Base-by-base conservation (phyloP, 352 stramenopile genomes). In the Halophytophthora batemanensis region DNA sequence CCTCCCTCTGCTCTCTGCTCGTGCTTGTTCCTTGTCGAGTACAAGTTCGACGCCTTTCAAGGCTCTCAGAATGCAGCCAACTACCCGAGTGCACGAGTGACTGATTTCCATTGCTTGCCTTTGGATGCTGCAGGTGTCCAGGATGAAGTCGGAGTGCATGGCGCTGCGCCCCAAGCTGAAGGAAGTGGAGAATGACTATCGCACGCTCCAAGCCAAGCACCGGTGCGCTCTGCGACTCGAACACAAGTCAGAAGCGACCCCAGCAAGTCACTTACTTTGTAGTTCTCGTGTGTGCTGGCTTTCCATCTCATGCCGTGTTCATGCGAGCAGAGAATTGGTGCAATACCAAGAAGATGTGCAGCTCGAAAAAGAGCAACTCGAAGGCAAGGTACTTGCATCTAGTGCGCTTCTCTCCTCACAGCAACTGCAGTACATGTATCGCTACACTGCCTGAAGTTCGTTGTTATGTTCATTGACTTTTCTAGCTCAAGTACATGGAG, bases 181-280 rank as follows among this genome's bases (percentile, higher is more conserved):
- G 46, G 82, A 92, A 62, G 59, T 85, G 2, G 82, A 92, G 46
- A 83, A 75, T 34, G 79, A 92, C 50, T 89, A 90, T 45, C 76
- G 70, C 15, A 62, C 72, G 12, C 70, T 92, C n/a, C 79, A 92
- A 55, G 58, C 58, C 3, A 90, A 90, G 34, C 75, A 89, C 43
- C 62, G 82, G 82, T 89, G 55, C 13, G 58, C 3, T 13, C 29
- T 6, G 29, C 13, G 6, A 39, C n/a, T n/a, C n/a, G n/a, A n/a
- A n/a, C n/a, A n/a, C n/a, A n/a, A n/a, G n/a, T n/a, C n/a, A n/a
- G n/a, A n/a, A n/a, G n/a, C n/a, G n/a, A n/a, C n/a, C n/a, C n/a
- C 21, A 31, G 8, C 25, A 8, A 31, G 25, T 8, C 25, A 31
- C 25, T 31, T 4, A 31, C 25, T 8, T 15, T 11, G n/a, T 37